Conservation (phyloP, 2,329 filamentous ascomycete genomes). For the Madurella mycetomatis region DNA sequence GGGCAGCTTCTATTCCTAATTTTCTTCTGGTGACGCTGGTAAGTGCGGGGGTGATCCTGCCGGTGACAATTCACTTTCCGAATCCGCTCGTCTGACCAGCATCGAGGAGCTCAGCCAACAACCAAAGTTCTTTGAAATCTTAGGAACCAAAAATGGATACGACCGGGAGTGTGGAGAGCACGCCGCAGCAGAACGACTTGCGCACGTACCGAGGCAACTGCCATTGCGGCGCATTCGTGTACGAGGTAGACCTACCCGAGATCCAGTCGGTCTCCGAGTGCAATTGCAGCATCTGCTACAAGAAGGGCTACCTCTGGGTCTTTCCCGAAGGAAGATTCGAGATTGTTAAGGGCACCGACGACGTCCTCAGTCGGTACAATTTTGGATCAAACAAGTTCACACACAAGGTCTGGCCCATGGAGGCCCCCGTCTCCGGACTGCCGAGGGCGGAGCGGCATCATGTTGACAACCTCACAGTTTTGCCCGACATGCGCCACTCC, state of each 20-base stretch:
- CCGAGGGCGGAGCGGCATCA: no score
- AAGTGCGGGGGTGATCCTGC: no score
- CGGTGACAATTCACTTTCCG: no score
- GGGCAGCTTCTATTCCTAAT: no score
- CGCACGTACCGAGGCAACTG: conserved; percentile 49
- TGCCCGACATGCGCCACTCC: conserved; percentile 20
- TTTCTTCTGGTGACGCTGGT: no score
- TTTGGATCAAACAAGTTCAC: conserved; percentile 31
- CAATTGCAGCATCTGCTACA: conserved; percentile 63
- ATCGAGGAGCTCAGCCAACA: no score
- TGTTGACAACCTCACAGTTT: neutral
- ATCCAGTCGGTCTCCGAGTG: conserved; percentile 53
- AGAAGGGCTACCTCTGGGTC: conserved; percentile 43
- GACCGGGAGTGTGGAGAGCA: no score
- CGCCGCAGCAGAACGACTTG: no score
- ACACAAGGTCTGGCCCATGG: conserved; percentile 37
- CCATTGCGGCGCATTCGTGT: conserved; percentile 52
- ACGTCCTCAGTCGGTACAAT: conserved; percentile 39
- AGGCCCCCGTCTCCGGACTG: neutral
- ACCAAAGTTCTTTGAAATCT: no score
- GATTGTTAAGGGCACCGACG: conserved; percentile 43
- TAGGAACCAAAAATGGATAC: no score
- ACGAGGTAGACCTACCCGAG: conserved; percentile 49
- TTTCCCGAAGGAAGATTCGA: conserved; percentile 31
- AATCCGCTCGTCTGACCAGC: no score